Evolutionary conservation across 2,329 filamentous ascomycete species (phyloP), one percentile per base, ranked within the genome.

Genomic region (Xylaria sp.): DNA sequence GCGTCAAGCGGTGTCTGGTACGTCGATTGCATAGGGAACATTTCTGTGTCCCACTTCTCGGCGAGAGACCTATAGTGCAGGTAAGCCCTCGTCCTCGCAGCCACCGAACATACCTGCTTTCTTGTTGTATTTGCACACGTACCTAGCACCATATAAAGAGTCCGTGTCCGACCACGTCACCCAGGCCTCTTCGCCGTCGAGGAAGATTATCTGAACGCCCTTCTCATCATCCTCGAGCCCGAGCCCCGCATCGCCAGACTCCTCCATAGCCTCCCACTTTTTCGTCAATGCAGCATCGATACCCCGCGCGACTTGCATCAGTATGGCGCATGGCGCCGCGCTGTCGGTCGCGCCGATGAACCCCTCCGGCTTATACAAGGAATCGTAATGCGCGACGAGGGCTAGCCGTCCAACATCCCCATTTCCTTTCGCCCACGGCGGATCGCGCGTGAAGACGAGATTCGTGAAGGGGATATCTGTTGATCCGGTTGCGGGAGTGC

Each of bases 131-230:
- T 23, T 23, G n/a, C 43, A 60, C 32, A 67, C 65, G 46, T 83
- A 92, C 90, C 93, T 89, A 20, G 95, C 88, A 2, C 96, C 96
- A 75, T 99, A 99, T 4, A 97, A 81, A 5, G 93, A 97, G 79
- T 99, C 96, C 0, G 85, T 87, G 41, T 88, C 87, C 0, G 89
- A 91, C 96, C 96, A 99, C 0, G 80, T 80, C 25, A 88, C 82
- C 80, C 97, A 99, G 0, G 96, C 94, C 80, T 99, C 96, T 81
- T 99, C 96, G 4, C 96, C 96, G 76, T 99, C 96, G 8, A 99
- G 81, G 63, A 99, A 86, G 32, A 99, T 72, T 32, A 99, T 92
- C 82, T 98, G 96, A 39, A 99, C 86, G 0, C 95, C 95, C 76
- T 89, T 90, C 71, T 93, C 89, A 73, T 93, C 89, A 73, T 91